These are phyloP conservation scores for Liquidambar formosana DNA, from an alignment of 164 flowering plant species.

Conservation along the genomic window DNA sequence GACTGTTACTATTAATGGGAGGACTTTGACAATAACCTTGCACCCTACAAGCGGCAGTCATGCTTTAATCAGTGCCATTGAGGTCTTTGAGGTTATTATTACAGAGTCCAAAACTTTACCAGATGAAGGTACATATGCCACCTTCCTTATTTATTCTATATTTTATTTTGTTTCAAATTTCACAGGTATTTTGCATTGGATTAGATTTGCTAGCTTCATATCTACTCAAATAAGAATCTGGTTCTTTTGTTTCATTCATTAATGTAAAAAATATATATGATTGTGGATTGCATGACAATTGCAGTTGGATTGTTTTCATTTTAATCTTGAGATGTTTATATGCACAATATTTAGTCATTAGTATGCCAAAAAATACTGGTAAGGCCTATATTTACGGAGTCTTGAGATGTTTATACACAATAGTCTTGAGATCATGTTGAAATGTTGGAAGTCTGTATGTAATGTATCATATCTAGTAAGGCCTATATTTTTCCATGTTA, in stretches of 20 bases:
- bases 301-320: neutral
- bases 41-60: constrained; percentile 63
- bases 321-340: neutral
- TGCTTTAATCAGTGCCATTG: constrained; percentile 82
- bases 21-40: constrained; percentile 66
- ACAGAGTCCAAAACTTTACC: constrained; percentile 66
- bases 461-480: too few relatives aligned
- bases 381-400: too few relatives aligned
- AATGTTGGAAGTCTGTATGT: too few relatives aligned
- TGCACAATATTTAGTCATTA: neutral
- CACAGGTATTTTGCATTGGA: neutral
- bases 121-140: constrained; percentile 63
- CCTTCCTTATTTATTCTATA: neutral
- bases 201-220: neutral
- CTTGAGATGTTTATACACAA: too few relatives aligned
- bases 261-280: neutral
- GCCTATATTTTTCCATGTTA: too few relatives aligned
- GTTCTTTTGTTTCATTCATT: neutral
- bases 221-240: neutral
- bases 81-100: constrained; percentile 74
- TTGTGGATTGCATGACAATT: neutral
- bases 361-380: neutral
- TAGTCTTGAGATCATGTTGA: too few relatives aligned
- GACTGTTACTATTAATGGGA: constrained; percentile 75
- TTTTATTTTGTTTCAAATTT: neutral